A percentile compares a stretch with the other conserved stretches of the same genome.
phyloP scores from a whole-genome alignment of 192 early-diverging fungal species.

The Blastocladiella britannica region DNA sequence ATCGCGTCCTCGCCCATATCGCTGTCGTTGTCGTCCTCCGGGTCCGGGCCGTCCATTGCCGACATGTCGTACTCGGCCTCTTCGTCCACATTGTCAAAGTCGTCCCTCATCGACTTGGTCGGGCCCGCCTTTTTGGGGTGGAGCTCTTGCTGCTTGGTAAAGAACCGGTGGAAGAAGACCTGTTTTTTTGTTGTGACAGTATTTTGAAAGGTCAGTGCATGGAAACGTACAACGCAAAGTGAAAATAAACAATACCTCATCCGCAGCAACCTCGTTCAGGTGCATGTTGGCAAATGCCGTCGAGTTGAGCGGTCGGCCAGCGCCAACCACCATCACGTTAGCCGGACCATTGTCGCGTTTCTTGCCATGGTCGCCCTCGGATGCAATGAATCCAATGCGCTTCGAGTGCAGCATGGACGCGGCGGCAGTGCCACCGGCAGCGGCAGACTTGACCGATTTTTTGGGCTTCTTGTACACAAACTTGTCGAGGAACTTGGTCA shows the following conservation, averaged over 20 bases:
- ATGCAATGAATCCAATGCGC: conserved; percentile 15
- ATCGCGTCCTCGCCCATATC: conserved; percentile 65
- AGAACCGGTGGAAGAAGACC: conserved; percentile 60
- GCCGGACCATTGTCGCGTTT: conserved; percentile 38
- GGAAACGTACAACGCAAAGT: conserved; percentile 2
- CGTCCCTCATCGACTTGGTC: conserved; percentile 6
- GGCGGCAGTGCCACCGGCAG: conserved; percentile 21
- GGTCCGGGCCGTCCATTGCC: conserved; percentile 11
- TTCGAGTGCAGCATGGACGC: conserved; percentile 5
- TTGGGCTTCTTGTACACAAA: conserved; percentile 93
- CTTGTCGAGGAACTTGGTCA: conserved; percentile 80
- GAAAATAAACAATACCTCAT: conserved; percentile 24
- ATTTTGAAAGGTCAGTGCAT: conserved; percentile 4
- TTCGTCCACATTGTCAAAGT: conserved; percentile 13
- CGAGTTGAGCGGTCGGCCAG: conserved; percentile 42
- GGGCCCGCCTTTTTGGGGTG: conserved; percentile 10
- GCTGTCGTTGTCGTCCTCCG: conserved; percentile 10
- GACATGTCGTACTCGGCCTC: conserved; percentile 19
- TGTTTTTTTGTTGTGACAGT: no score
- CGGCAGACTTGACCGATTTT: conserved; percentile 32
- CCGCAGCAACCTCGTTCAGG: conserved; percentile 42
- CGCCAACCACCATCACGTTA: conserved; percentile 11
- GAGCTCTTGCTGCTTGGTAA: conserved; percentile 31
- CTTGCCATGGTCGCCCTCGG: conserved; percentile 32
- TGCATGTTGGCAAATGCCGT: conserved; percentile 34